Percentiles rank a stretch among this genome's conserved stretches.
Conservation (phyloP, 2,329 filamentous ascomycete species). For the Coniochaeta sp. region DNA sequence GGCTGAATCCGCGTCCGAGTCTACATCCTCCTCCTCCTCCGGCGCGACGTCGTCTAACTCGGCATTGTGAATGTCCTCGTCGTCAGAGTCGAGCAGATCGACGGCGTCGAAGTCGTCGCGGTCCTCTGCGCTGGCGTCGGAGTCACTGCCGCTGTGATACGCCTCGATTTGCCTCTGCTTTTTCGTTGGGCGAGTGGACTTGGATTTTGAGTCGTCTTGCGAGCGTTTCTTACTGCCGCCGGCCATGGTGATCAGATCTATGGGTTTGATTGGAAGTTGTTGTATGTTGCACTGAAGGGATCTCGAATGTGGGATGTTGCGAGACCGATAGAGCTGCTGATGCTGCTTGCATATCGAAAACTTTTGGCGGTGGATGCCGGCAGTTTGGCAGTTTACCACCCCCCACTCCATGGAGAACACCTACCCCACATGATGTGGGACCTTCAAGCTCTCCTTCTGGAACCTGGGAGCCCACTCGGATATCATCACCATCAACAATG, state of each 20-base stretch:
- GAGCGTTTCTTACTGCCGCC: slow-evolving; percentile 21
- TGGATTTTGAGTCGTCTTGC: slow-evolving; percentile 16
- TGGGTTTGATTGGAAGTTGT: neutral
- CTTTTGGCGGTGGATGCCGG: neutral
- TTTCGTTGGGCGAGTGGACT: slow-evolving; percentile 36
- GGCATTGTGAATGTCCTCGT: slow-evolving; percentile 48
- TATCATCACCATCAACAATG: neutral
- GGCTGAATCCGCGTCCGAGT: slow-evolving; percentile 24
- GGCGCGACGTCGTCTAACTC: slow-evolving; percentile 40
- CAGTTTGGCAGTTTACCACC: neutral
- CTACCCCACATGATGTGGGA: neutral
- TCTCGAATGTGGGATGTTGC: neutral
- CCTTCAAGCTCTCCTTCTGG: too few relatives aligned
- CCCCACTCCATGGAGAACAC: too few relatives aligned
- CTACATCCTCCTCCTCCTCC: slow-evolving; percentile 9
- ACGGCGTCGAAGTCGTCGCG: slow-evolving; percentile 40
- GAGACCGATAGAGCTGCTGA: neutral
- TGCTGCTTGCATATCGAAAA: neutral
- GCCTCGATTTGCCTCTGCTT: slow-evolving; percentile 36
- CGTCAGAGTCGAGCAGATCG: slow-evolving; percentile 48
- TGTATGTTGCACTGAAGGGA: neutral
- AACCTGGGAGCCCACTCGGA: neutral
- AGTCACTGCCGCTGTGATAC: slow-evolving; percentile 47
- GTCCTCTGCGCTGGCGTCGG: slow-evolving; percentile 21
- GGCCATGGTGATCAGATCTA: neutral